phyloP scores from a whole-genome alignment of 148 eudicot genomes.

The Cornus florida region DNA sequence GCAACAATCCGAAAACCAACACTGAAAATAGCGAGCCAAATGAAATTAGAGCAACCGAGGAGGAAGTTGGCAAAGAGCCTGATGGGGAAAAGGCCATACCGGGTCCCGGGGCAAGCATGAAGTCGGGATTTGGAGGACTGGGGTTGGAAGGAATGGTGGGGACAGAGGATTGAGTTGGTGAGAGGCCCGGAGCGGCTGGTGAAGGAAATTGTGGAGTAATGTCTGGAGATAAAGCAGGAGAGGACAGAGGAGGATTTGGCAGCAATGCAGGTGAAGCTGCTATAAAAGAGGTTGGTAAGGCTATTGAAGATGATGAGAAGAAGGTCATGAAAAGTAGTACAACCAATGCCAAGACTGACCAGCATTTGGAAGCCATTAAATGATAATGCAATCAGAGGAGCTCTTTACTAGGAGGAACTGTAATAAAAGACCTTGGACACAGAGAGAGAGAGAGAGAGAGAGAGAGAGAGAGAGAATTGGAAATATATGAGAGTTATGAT shows the following conservation, averaged over 20 bases:
- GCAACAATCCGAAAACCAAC: not conserved
- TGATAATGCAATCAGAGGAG: slow-evolving; percentile 11
- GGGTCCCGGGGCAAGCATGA: not conserved
- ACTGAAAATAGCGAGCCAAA: not conserved
- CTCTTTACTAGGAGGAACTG: not conserved
- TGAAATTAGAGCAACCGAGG: not conserved
- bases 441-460: not conserved
- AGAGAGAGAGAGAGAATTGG: not conserved
- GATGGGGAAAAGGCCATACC: not conserved
- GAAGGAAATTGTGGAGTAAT: slow-evolving; percentile 46
- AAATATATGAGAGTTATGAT: not conserved
- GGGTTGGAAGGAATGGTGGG: not conserved
- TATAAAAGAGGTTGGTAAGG: slow-evolving; percentile 32
- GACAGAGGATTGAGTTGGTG: slow-evolving; percentile 27
- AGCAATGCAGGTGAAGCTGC: slow-evolving; percentile 47
- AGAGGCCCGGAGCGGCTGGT: slow-evolving; percentile 27
- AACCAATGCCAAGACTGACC: not conserved
- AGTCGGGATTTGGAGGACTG: not conserved
- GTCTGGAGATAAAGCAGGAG: slow-evolving; percentile 41
- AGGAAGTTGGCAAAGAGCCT: not conserved
- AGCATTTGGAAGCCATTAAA: slow-evolving; percentile 24
- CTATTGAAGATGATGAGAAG: not conserved
- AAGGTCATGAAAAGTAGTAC: slow-evolving; percentile 10
- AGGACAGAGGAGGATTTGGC: slow-evolving; percentile 31
- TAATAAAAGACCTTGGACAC: not conserved